Conservation (phyloP, 129 eudicot species). For the Artemisia tridentata region DNA sequence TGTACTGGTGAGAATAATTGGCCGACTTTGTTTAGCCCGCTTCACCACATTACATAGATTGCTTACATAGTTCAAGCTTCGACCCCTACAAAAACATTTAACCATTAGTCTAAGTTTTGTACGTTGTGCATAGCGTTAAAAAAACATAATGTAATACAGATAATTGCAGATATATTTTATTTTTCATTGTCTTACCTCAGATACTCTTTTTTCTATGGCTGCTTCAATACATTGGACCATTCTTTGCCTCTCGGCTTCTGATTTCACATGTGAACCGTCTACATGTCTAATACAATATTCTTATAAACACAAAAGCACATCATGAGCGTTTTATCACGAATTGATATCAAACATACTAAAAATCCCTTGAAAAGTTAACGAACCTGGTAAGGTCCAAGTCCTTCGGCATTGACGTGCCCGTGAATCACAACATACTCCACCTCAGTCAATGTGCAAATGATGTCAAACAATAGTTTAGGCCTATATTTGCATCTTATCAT, state of each 20-base stretch:
- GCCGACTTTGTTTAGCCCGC: too few relatives aligned
- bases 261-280: conserved; percentile 89
- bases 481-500: conserved; percentile 88
- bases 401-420: conserved; percentile 85
- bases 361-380: not conserved
- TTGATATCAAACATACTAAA: not conserved
- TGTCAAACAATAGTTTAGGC: conserved; percentile 87
- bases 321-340: not conserved
- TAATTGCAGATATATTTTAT: too few relatives aligned
- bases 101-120: not conserved
- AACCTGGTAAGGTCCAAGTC: conserved; percentile 88
- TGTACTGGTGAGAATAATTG: too few relatives aligned
- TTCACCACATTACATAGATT: too few relatives aligned
- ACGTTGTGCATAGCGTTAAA: too few relatives aligned
- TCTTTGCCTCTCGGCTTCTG: conserved; percentile 89
- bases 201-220: conserved; percentile 87
- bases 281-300: conserved; percentile 80
- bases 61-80: conserved; percentile 78
- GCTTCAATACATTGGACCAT: conserved; percentile 95
- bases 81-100: conserved; percentile 47
- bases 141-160: too few relatives aligned
- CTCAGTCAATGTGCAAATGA: conserved; percentile 82
- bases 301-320: conserved; percentile 3
- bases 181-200: conserved; percentile 52
- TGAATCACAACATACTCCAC: conserved; percentile 90